Base-by-base conservation (phyloP, 2,329 filamentous ascomycete genomes). In the Colletotrichum simmondsii region DNA sequence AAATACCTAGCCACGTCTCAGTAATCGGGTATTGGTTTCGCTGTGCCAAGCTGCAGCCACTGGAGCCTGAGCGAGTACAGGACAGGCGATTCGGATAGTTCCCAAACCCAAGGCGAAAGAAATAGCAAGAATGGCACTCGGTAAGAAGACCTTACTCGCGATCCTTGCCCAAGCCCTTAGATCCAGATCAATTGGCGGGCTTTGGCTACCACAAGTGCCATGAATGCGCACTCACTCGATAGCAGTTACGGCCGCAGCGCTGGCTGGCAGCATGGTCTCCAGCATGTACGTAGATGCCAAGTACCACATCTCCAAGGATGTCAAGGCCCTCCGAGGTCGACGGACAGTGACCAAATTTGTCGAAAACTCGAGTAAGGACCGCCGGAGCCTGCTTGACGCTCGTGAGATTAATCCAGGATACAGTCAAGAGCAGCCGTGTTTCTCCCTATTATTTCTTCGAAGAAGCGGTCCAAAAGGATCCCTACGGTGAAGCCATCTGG, bases 401-500 rank as follows among this genome's bases (percentile, higher is more conserved):
- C 5, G 84, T 22, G 32, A 49, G 42, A 11, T 24, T 58, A 7
- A 72, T 6, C 26, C 14, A 6, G 2, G 14, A 3, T 6, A 0
- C 35, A 88, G 89, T 84, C 26, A 82, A 85, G 65, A 83, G 87
- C 56, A 88, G 89, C 14, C 85, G 87, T 26, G 76, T 86, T 8
- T 93, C 90, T 26, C 83, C 90, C 1, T 95, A 92, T 87, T 93
- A 93, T 80, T 82, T 89, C 68, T 91, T 95, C 78, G 89, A 92
- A 77, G 83, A 87, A 14, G 82, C 87, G 8, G 91, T 87, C 16
- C 83, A 86, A 56, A 81, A 83, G 24, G 85, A 88, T 35, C 88
- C 87, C 1, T 83, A 88, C 67, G 85, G 87, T 57, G 85, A 88
- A 71, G 90, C 89, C 75, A 87, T 95, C 76, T 95, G 93, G 93